Conservation (phyloP, 108 stramenopile genomes). For the Stephanodiscus triporus region DNA sequence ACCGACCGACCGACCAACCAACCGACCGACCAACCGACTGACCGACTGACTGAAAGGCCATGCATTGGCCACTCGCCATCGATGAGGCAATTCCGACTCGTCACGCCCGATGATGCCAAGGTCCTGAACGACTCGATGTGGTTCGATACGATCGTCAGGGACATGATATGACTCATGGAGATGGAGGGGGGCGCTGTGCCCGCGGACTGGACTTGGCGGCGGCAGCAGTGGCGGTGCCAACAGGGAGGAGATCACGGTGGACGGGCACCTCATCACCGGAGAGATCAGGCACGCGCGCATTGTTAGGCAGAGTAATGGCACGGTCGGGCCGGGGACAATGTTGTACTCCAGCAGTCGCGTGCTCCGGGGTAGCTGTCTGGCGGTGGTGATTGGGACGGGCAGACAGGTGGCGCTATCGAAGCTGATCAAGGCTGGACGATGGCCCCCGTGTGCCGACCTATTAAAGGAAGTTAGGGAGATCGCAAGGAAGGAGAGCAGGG, state of each 20-base stretch:
- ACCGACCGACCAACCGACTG: too few relatives aligned
- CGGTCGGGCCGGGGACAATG: slow-evolving; percentile 14
- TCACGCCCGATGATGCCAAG: slow-evolving; percentile 87
- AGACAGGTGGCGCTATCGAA: slow-evolving; percentile 57
- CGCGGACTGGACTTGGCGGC: slow-evolving; percentile 69
- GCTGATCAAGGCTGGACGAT: slow-evolving; percentile 66
- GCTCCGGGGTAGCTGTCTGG: slow-evolving; percentile 70
- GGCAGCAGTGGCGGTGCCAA: background rate
- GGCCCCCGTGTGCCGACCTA: slow-evolving; percentile 64
- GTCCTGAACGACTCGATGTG: slow-evolving; percentile 72
- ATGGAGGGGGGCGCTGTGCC: slow-evolving; percentile 87
- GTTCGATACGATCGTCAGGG: slow-evolving; percentile 84
- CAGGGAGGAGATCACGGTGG: slow-evolving; percentile 59
- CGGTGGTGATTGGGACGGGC: slow-evolving; percentile 74
- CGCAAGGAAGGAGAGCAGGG: slow-evolving; percentile 17
- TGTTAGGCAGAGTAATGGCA: background rate
- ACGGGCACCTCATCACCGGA: slow-evolving; percentile 68
- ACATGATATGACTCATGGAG: slow-evolving; percentile 76
- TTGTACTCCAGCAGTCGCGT: slow-evolving; percentile 74
- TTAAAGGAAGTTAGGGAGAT: slow-evolving; percentile 33
- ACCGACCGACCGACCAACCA: too few relatives aligned
- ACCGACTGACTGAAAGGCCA: too few relatives aligned
- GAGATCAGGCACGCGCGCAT: slow-evolving; percentile 59
- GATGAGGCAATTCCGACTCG: slow-evolving; percentile 73
- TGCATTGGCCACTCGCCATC: slow-evolving; percentile 82